These are phyloP conservation scores for Dactylellina haptotyla DNA, from an alignment of 2,329 filamentous ascomycete species.

Conservation along the genomic window DNA sequence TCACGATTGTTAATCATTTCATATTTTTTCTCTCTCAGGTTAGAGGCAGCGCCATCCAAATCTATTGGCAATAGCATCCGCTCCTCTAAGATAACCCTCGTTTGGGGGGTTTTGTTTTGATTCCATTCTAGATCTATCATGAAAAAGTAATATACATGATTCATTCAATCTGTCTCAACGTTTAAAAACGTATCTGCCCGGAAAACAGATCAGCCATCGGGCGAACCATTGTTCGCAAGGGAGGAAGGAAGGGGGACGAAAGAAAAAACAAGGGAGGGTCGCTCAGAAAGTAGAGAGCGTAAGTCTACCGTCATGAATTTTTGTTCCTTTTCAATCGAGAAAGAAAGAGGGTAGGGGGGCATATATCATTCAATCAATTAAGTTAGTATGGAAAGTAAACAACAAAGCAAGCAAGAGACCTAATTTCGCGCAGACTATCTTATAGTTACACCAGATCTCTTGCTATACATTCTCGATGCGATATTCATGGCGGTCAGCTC, in stretches of 20 bases:
- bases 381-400: not conserved
- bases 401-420: not conserved
- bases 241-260: not conserved
- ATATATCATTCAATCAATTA: no score
- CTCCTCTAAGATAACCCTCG: no score
- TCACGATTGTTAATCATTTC: no score
- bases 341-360: not conserved
- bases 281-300: no score
- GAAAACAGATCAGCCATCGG: no score
- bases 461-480: slow-evolving; percentile 95
- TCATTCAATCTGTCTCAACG: slow-evolving; percentile 5
- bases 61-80: no score
- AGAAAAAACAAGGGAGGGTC: no score
- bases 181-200: not conserved
- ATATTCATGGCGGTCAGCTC: slow-evolving; percentile 99
- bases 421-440: slow-evolving; percentile 65
- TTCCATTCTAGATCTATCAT: slow-evolving; percentile 48
- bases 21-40: no score
- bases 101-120: no score
- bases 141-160: slow-evolving; percentile 41
- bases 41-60: no score
- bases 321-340: not conserved
- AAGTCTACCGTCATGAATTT: no score
- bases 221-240: no score
- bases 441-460: slow-evolving; percentile 78